These are phyloP conservation scores for Hawksworthiomyces lignivorus DNA, from an alignment of 2,329 filamentous ascomycete genomes.

Conservation along the genomic window DNA sequence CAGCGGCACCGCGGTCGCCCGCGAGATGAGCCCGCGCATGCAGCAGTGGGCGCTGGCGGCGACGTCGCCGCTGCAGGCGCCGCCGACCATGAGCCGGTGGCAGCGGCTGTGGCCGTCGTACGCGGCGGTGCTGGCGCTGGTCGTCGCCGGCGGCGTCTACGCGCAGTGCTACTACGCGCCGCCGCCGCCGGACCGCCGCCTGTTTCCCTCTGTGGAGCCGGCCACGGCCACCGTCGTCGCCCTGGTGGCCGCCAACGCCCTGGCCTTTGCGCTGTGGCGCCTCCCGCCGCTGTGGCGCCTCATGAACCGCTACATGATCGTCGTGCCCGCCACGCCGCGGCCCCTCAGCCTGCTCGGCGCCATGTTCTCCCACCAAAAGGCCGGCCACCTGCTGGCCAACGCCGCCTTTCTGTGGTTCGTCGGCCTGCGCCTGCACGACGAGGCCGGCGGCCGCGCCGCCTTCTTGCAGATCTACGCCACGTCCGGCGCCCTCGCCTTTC, in stretches of 20 bases:
- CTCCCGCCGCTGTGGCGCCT: constrained; percentile 56
- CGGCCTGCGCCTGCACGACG: constrained; percentile 58
- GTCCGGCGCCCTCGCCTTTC: constrained; percentile 50
- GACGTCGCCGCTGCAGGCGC: constrained; percentile 41
- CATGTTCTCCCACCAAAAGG: constrained; percentile 60
- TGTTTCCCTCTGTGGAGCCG: constrained; percentile 55
- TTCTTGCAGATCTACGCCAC: constrained; percentile 62
- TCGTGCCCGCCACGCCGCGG: constrained; percentile 57
- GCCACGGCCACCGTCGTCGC: constrained; percentile 56
- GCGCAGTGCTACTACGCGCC: constrained; percentile 43
- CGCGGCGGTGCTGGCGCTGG: constrained; percentile 37
- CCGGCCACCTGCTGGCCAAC: constrained; percentile 56
- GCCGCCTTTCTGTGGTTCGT: constrained; percentile 59
- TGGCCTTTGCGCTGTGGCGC: constrained; percentile 53
- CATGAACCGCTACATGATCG: constrained; percentile 61
- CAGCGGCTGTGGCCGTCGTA: constrained; percentile 49
- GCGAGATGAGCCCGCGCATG: constrained; percentile 29
- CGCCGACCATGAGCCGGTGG: constrained; percentile 44
- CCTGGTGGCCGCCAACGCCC: constrained; percentile 52
- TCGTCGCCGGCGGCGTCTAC: constrained; percentile 35
- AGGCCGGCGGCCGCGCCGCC: constrained; percentile 60
- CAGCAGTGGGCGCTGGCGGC: constrained; percentile 36
- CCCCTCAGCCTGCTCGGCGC: constrained; percentile 55
- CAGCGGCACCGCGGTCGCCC: constrained; percentile 16
- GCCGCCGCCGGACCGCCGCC: constrained; percentile 34